Conservation (phyloP, 768 basidiomycete genomes). For the Mycena polygramma region DNA sequence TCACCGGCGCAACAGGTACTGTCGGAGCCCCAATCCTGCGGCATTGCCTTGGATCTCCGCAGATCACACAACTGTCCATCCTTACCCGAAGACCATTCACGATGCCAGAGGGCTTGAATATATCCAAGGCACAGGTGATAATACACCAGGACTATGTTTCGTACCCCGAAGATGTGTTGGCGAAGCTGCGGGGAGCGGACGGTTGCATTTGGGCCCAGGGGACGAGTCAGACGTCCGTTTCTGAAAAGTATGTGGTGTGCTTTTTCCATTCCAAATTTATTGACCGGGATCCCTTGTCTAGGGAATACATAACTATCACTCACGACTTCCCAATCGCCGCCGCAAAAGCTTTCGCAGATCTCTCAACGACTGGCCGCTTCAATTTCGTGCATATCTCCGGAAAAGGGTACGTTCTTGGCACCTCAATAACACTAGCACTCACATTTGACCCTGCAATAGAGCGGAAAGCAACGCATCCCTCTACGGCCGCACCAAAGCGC, state of each 20-base stretch:
- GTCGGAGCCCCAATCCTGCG: not conserved
- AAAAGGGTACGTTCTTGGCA: not conserved
- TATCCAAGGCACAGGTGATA: not conserved
- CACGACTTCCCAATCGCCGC: not conserved
- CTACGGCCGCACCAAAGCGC: conserved; percentile 7
- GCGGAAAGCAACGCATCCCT: not conserved
- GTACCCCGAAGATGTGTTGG: not conserved
- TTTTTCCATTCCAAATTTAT: not conserved
- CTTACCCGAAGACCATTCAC: not conserved
- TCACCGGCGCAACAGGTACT: conserved; percentile 5
- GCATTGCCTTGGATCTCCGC: not conserved
- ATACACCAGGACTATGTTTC: not conserved
- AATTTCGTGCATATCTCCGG: conserved; percentile 1
- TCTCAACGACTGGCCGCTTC: not conserved
- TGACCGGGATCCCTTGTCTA: not conserved
- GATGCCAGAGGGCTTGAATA: not conserved
- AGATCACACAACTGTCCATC: not conserved
- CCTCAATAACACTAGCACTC: not conserved
- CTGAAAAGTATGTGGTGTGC: not conserved
- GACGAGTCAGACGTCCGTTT: conserved; percentile 9
- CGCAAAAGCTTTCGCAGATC: not conserved
- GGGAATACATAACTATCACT: not conserved
- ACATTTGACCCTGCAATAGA: not conserved
- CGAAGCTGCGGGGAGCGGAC: conserved; percentile 7
- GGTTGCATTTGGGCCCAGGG: conserved; percentile 25